Percentiles rank a stretch among this genome's conserved stretches.
Evolutionary conservation across 1,284 basidiomycete species (phyloP).

Genomic region (Tylopilus microsporus): DNA sequence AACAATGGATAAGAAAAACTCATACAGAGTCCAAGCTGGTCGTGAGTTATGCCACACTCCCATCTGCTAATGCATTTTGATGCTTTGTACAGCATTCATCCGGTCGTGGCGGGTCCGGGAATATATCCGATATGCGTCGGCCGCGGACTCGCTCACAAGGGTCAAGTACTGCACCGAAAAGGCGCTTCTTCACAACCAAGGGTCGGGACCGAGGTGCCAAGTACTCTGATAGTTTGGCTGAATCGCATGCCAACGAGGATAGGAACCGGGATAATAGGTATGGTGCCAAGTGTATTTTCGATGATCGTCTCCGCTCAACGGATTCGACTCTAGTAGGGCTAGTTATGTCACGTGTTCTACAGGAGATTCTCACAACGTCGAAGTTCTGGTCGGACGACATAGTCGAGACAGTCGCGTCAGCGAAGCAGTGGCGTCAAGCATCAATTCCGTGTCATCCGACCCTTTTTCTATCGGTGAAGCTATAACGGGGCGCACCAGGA

Average conservation of each 20-base stretch:
- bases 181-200: constrained; percentile 49
- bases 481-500: background rate
- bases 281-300: background rate
- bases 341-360: constrained; percentile 20
- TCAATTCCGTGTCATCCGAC: background rate
- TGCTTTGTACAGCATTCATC: constrained; percentile 43
- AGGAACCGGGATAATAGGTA: constrained; percentile 37
- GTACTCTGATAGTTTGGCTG: constrained; percentile 23
- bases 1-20: constrained; percentile 42
- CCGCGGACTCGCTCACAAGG: constrained; percentile 29
- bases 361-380: constrained; percentile 1
- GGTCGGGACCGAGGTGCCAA: constrained; percentile 60
- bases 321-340: constrained; percentile 1
- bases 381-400: background rate
- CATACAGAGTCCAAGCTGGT: constrained; percentile 37
- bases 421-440: constrained; percentile 1
- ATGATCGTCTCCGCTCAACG: background rate
- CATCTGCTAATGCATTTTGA: background rate
- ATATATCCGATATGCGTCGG: constrained; percentile 23
- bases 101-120: constrained; percentile 32
- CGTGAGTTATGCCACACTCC: constrained; percentile 31
- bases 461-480: background rate
- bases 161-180: constrained; percentile 13
- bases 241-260: constrained; percentile 36
- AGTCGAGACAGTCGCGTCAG: constrained; percentile 5